Evolutionary conservation across 2,329 filamentous ascomycete genomes (phyloP).

Genomic region (Diaporthe longicolla): DNA sequence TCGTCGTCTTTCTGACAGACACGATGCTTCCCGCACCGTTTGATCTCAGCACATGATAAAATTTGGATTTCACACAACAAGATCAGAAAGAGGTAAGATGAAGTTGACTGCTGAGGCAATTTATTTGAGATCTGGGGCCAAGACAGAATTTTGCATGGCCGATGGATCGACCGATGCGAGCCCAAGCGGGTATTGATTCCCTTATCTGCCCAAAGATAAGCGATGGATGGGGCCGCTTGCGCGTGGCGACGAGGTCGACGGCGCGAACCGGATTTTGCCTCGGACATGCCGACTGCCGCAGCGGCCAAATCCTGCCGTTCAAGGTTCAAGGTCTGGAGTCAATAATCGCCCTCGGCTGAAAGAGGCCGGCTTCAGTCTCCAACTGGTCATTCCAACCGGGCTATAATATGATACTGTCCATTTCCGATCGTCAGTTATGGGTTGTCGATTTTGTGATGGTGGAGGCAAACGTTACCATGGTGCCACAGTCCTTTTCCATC

Average conservation of each 20-base stretch:
- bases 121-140: conserved; percentile 27
- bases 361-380: neutral
- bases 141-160: conserved; percentile 38
- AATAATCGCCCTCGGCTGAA: neutral
- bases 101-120: conserved; percentile 21
- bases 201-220: conserved; percentile 38
- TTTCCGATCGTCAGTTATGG: neutral
- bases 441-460: neutral
- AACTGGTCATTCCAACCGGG: neutral
- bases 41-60: conserved; percentile 43
- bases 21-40: conserved; percentile 43
- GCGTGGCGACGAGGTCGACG: conserved; percentile 21
- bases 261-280: conserved; percentile 20
- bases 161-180: conserved; percentile 32
- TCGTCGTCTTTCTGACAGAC: conserved; percentile 16
- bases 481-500: neutral
- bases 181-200: conserved; percentile 22
- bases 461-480: neutral
- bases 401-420: neutral
- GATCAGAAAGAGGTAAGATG: neutral
- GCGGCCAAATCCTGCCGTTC: conserved; percentile 22
- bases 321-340: conserved; percentile 25
- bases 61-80: neutral
- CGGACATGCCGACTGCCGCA: conserved; percentile 19
- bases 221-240: conserved; percentile 2